phyloP scores from a whole-genome alignment of 2,329 filamentous ascomycete species.

The Penicillium digitatum region DNA sequence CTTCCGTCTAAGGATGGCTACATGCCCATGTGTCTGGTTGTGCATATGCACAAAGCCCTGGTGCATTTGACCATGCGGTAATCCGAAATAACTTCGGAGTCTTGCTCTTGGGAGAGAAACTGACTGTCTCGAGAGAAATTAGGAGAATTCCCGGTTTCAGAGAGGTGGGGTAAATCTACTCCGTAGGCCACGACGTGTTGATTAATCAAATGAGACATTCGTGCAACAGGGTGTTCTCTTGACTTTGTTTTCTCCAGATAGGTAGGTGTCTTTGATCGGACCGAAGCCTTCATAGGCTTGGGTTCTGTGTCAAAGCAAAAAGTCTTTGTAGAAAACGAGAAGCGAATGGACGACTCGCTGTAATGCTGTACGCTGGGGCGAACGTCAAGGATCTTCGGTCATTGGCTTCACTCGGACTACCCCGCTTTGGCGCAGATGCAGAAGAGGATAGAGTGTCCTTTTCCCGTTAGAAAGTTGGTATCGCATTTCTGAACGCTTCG shows the following conservation, averaged over 20 bases:
- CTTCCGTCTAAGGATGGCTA: neutral
- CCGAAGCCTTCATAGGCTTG: neutral
- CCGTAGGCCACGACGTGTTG: neutral
- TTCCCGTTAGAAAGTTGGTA: too few relatives aligned
- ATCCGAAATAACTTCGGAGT: neutral
- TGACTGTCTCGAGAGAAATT: constrained; percentile 3
- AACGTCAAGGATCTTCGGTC: neutral
- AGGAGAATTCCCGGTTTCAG: constrained; percentile 6
- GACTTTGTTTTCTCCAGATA: neutral
- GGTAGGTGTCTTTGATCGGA: neutral
- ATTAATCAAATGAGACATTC: neutral
- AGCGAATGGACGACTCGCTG: neutral
- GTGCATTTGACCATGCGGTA: constrained; percentile 4
- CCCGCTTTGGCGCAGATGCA: neutral
- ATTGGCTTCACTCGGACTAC: neutral
- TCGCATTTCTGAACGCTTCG: neutral
- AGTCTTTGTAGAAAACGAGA: neutral
- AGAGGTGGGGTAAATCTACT: neutral
- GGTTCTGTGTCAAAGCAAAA: neutral
- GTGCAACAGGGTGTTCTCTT: constrained; percentile 1
- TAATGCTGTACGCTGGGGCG: neutral
- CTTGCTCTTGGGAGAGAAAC: constrained; percentile 13
- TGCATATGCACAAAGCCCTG: neutral
- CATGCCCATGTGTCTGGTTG: neutral
- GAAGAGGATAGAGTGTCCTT: neutral